A percentile compares a stretch with the other conserved stretches of the same genome.
Evolutionary conservation across 108 stramenopile genomes (phyloP).

Genomic region (Parmales sp.): DNA sequence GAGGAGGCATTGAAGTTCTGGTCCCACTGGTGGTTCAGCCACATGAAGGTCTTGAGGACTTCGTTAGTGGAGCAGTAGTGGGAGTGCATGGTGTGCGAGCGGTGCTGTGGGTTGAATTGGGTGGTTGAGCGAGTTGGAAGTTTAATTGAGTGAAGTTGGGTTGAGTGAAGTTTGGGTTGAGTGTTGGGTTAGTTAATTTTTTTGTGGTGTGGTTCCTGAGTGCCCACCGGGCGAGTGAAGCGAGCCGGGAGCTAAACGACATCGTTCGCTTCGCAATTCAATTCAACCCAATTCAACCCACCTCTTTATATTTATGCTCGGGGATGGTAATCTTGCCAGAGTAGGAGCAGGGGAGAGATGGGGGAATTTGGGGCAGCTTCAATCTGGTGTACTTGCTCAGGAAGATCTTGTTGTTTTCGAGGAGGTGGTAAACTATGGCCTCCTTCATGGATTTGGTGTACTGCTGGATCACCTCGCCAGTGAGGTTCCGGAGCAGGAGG

Average conservation of each 20-base stretch:
- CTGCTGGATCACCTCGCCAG: constrained; percentile 35
- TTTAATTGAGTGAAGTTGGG: no score
- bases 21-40: constrained; percentile 40
- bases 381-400: constrained; percentile 12
- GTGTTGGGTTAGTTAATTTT: no score
- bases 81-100: no score
- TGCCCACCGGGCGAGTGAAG: no score
- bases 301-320: no score
- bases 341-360: constrained; percentile 14
- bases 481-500: constrained; percentile 24
- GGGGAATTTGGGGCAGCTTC: constrained; percentile 29
- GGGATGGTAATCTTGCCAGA: constrained; percentile 37
- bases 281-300: no score
- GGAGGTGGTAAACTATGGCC: constrained; percentile 24
- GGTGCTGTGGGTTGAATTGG: no score
- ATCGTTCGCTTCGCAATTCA: no score
- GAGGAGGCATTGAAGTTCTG: constrained; percentile 14
- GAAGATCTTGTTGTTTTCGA: constrained; percentile 8
- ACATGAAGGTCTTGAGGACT: constrained; percentile 36
- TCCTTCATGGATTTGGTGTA: constrained; percentile 44
- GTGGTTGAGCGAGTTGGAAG: no score
- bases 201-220: no score
- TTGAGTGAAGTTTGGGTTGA: no score
- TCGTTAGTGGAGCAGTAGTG: constrained; percentile 32
- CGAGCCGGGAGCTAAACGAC: no score